Conservation (phyloP, 2,329 filamentous ascomycete species). For the Sarocladium strictum region DNA sequence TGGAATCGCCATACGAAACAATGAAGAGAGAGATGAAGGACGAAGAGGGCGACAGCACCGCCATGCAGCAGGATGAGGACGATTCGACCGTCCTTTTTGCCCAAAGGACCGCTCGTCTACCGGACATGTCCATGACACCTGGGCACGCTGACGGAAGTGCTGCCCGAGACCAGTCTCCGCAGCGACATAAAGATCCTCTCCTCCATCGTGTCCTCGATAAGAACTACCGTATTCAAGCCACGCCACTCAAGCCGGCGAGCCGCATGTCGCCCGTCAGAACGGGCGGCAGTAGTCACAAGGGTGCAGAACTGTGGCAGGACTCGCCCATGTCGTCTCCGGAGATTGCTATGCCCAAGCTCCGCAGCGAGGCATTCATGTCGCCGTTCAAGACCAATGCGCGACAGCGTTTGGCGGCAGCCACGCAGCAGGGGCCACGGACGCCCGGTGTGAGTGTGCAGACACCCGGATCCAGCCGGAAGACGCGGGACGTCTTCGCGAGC, state of each 20-base stretch:
- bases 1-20: conserved; percentile 71
- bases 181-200: conserved; percentile 61
- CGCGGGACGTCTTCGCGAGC: conserved; percentile 41
- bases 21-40: conserved; percentile 61
- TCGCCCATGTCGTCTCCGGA: conserved; percentile 69
- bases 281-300: conserved; percentile 17
- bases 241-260: conserved; percentile 59
- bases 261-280: conserved; percentile 41
- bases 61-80: conserved; percentile 33
- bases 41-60: conserved; percentile 31
- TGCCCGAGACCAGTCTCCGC: conserved; percentile 25
- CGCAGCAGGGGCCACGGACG: conserved; percentile 51
- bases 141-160: conserved; percentile 20
- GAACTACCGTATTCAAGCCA: conserved; percentile 89
- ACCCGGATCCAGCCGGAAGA: conserved; percentile 47
- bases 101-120: conserved; percentile 48
- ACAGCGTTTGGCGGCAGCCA: conserved; percentile 35
- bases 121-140: conserved; percentile 59
- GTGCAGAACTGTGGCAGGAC: conserved; percentile 42
- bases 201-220: conserved; percentile 92
- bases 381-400: conserved; percentile 49
- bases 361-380: conserved; percentile 79
- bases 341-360: conserved; percentile 73
- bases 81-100: conserved; percentile 45
- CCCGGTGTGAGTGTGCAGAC: conserved; percentile 85